Conservation (phyloP, 2,329 filamentous ascomycete genomes). For the Truncatella angustata region DNA sequence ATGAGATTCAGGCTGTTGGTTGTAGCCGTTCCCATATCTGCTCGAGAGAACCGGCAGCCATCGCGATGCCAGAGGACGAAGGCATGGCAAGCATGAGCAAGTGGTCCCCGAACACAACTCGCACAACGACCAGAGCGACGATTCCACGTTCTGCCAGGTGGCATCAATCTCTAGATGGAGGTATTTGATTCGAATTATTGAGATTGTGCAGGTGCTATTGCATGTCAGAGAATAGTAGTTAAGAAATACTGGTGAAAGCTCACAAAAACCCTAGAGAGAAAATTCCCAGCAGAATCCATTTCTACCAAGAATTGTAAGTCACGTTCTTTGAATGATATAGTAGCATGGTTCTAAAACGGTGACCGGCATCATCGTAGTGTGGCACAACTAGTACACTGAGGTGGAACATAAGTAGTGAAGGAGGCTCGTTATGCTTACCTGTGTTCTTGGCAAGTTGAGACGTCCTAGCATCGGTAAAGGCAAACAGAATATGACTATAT, state of each 20-base stretch:
- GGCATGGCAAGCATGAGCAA: slow-evolving; percentile 8
- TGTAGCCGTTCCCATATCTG: background rate
- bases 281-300: slow-evolving; percentile 30
- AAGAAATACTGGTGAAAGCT: slow-evolving; percentile 7
- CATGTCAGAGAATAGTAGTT: too few species aligned
- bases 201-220: slow-evolving; percentile 36
- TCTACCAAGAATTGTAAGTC: background rate
- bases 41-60: background rate
- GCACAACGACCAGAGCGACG: slow-evolving; percentile 6
- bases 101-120: slow-evolving; percentile 7
- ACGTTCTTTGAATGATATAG: too few species aligned
- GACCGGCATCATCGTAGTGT: background rate
- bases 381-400: background rate
- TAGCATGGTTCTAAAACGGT: background rate
- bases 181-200: slow-evolving; percentile 36
- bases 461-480: slow-evolving; percentile 32
- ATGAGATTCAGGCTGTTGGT: background rate
- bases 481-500: slow-evolving; percentile 34
- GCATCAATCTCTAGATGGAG: slow-evolving; percentile 31
- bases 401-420: background rate
- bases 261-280: slow-evolving; percentile 39
- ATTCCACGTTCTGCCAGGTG: slow-evolving; percentile 35
- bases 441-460: slow-evolving; percentile 30
- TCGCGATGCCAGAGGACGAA: slow-evolving; percentile 1
- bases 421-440: slow-evolving; percentile 10